Evolutionary conservation across 345 rosid genomes (phyloP).

Genomic region (Rhizophora mangle): DNA sequence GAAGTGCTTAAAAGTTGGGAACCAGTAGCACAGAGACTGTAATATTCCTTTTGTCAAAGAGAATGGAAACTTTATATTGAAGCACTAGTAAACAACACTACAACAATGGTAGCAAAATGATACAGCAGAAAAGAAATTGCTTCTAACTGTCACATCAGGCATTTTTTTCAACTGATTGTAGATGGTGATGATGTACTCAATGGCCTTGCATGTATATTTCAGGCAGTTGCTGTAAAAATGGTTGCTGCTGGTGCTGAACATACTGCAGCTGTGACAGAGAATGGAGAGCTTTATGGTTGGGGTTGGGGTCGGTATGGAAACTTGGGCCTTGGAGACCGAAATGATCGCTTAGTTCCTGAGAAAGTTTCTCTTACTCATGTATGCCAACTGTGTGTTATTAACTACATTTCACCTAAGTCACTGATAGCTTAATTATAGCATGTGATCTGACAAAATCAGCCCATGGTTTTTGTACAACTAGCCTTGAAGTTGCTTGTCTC

Average conservation of each 20-base stretch:
- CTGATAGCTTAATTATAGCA: background rate
- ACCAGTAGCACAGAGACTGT: no score
- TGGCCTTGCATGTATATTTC: slow-evolving; percentile 25
- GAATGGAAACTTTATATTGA: no score
- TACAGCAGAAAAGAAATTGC: background rate
- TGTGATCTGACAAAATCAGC: background rate
- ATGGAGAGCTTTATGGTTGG: slow-evolving; percentile 97
- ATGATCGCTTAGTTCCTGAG: slow-evolving; percentile 84
- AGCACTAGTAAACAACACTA: background rate
- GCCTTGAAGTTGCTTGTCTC: no score
- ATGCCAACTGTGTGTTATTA: slow-evolving; percentile 35
- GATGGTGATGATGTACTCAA: background rate
- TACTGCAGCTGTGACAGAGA: slow-evolving; percentile 89
- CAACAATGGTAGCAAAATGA: background rate
- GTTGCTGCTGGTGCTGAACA: slow-evolving; percentile 99
- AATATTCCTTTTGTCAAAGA: no score
- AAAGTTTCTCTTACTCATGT: slow-evolving; percentile 59
- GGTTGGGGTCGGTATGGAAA: slow-evolving; percentile 99
- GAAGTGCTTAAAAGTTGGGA: no score
- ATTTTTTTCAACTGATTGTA: background rate
- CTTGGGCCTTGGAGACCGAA: slow-evolving; percentile 94
- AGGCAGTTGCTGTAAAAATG: slow-evolving; percentile 78
- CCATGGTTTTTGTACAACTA: background rate
- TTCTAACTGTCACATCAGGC: background rate
- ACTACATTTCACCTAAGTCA: slow-evolving; percentile 7